phyloP scores from a whole-genome alignment of 106 monocot species.

The Narthecium ossifragum region DNA sequence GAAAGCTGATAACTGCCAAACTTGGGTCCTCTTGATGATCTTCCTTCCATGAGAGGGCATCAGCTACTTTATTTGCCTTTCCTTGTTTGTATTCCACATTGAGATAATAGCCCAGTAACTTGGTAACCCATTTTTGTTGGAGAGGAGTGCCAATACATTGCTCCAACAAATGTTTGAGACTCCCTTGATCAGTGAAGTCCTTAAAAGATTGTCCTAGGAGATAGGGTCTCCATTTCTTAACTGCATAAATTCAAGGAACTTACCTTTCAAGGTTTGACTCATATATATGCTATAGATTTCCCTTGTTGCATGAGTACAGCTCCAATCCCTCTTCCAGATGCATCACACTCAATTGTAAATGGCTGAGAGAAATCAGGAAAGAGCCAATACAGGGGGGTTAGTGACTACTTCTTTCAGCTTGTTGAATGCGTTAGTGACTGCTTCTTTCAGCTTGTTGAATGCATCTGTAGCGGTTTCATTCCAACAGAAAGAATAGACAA shows the following conservation, averaged over 20 bases:
- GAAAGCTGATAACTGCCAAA: no score
- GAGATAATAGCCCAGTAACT: slow-evolving; percentile 8
- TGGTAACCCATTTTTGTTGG: slow-evolving; percentile 10
- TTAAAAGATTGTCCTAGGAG: not conserved
- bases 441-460: not conserved
- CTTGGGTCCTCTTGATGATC: no score
- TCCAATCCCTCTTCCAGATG: slow-evolving; percentile 1
- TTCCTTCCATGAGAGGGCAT: slow-evolving; percentile 4
- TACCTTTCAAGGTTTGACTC: not conserved
- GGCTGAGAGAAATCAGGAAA: not conserved
- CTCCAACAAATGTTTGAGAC: slow-evolving; percentile 5
- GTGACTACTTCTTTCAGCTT: not conserved
- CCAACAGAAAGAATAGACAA: no score
- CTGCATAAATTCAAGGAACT: not conserved
- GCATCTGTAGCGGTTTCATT: no score
- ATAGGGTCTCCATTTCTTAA: slow-evolving; percentile 18
- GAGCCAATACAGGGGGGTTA: not conserved
- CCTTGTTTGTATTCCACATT: slow-evolving; percentile 7
- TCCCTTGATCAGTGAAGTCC: slow-evolving; percentile 4
- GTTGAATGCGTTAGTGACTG: not conserved
- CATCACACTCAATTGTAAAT: not conserved
- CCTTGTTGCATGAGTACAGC: not conserved
- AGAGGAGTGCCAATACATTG: not conserved
- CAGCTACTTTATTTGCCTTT: not conserved
- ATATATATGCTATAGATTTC: not conserved